These are phyloP conservation scores for Epichloe glyceriae DNA, from an alignment of 2,329 filamentous ascomycete species.

Conservation along the genomic window DNA sequence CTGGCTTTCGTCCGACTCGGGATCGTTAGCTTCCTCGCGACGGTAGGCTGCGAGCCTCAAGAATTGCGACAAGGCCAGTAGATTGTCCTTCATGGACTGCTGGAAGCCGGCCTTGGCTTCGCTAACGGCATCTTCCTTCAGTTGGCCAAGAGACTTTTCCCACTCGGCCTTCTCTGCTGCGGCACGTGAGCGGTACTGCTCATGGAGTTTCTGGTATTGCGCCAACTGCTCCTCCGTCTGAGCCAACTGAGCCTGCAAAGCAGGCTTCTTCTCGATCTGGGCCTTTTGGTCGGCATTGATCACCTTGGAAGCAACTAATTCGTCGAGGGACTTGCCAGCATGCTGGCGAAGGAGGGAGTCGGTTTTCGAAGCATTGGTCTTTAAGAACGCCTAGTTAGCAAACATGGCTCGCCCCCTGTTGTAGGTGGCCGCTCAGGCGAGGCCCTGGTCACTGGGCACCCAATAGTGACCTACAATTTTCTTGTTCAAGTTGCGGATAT, in stretches of 20 bases:
- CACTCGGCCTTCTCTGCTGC: constrained; percentile 45
- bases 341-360: constrained; percentile 57
- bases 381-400: neutral
- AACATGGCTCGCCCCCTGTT: constrained; percentile 18
- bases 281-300: constrained; percentile 74
- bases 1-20: constrained; percentile 56
- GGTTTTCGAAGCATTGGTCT: constrained; percentile 62
- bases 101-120: constrained; percentile 37
- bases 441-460: constrained; percentile 1
- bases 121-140: constrained; percentile 38
- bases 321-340: constrained; percentile 56
- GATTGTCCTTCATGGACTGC: constrained; percentile 47
- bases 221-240: constrained; percentile 62
- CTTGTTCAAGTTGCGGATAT: constrained; percentile 84
- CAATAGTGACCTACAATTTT: constrained; percentile 60
- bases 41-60: constrained; percentile 66
- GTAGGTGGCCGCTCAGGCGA: neutral
- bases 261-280: constrained; percentile 64
- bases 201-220: constrained; percentile 63
- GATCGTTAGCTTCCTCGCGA: constrained; percentile 54
- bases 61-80: constrained; percentile 67
- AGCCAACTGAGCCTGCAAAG: constrained; percentile 52
- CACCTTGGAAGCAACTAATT: constrained; percentile 56
- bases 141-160: constrained; percentile 44
- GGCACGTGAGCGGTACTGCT: constrained; percentile 53